Evolutionary conservation across 192 early-diverging fungal genomes (phyloP), one percentile per base, ranked within the genome.

Genomic region (Coemansia sp.): DNA sequence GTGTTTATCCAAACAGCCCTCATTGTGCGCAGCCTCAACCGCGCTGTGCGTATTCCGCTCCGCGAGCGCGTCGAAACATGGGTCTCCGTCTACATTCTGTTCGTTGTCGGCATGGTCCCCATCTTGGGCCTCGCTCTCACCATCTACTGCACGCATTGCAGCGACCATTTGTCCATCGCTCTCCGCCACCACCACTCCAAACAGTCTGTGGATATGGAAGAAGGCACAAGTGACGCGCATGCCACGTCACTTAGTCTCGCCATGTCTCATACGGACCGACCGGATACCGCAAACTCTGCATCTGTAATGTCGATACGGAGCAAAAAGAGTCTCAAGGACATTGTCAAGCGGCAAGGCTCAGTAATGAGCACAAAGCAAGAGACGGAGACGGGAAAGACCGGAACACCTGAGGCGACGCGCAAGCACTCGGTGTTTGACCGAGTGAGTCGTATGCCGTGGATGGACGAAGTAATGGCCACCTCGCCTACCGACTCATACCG

Each of bases 381-480:
- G n/a, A 43, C 27, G 8, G 41, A 61, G 26, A n/a, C 23, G 4
- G 48, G 2, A 23, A 26, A 3, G 32, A n/a, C 24, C 45, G 32
- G 51, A 35, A 43, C 13, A 0, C 39, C 29, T 11, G 49, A 23
- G 35, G 53, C 3, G 19, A 22, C 56, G 48, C 59, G 59, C 39
- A 54, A 65, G 32, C 51, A 57, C 7, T 66, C 71, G n/a, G 71
- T 73, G 12, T 73, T 66, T 62, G 59, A 61, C 26, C 61, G 75
- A 2, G 65, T 72, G 10, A 78, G 75, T 50, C 57, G 59, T 14
- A 62, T 68, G 58, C 58, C 66, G 49, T 78, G 75, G 75, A 78
- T 78, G 75, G 75, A 78, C 26, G 75, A 71, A 16, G 60, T 78
- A 18, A 71, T 78, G 75, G 74, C 74, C 6, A 50, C 61, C n/a